Evolutionary conservation across 1,284 basidiomycete genomes (phyloP), one percentile per base, ranked within the genome.

Genomic region (Ustilago bromivora): DNA sequence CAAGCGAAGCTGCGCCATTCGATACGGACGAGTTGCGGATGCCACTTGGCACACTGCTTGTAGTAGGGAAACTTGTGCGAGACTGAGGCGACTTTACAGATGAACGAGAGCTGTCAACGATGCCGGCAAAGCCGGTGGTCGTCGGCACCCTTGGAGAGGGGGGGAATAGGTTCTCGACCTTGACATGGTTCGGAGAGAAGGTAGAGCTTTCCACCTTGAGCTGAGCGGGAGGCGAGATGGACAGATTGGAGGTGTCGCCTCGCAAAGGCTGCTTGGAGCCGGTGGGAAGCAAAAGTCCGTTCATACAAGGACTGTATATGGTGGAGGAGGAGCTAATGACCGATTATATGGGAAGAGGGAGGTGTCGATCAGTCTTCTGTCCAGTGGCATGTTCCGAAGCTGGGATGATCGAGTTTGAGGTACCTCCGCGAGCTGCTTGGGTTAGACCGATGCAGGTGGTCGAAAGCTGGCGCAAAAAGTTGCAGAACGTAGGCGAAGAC

Each of bases 281-380:
- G 35, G 64, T 67, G n/a, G 75, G 75, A 4, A 77, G 71, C 7
- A 77, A 55, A 12, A 77, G 71, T 13, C 75, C 67, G 67, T 73
- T 77, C 75, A 77, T 77, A 61, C 71, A 60, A 63, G 13, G 34
- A 38, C 9, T n/a, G n/a, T n/a, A 35, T 17, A 28, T 5, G 19
- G 4, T 32, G 49, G 38, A 11, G 23, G 34, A 23, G 17, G 36
- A 46, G 23, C 23, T 49, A 51, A 40, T 6, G 52, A 52, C 51
- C 56, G 57, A 43, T 40, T 23, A 57, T 64, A 61, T 61, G 36
- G 65, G 11, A 55, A 15, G 51, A 58, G 56, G 47, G 53, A 59
- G 59, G 52, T 54, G 49, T 62, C 59, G 38, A 63, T 47, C 62
- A 66, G 54, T 60, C 61, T 65, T 47, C 65, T 62, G 58, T 71